Conservation (phyloP, 179 eudicot genomes). For the Camellia oleifera region DNA sequence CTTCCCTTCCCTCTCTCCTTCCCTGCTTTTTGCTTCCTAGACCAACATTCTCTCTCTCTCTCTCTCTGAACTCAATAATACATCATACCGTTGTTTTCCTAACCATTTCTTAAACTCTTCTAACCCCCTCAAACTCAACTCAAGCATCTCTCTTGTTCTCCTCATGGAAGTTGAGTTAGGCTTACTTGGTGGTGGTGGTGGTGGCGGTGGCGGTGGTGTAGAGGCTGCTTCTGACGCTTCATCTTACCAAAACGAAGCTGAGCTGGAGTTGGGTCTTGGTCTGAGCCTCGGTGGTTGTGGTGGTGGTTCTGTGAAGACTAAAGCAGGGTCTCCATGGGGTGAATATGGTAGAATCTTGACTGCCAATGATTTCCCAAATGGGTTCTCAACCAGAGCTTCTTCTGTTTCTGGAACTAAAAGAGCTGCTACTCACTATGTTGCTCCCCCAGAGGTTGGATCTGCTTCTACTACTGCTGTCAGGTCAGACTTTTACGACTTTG, state of each 20-base stretch:
- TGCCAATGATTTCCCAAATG: constrained; percentile 56
- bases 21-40: constrained; percentile 4
- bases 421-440: constrained; percentile 36
- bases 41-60: not conserved
- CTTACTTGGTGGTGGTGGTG: constrained; percentile 7
- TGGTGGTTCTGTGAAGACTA: constrained; percentile 20
- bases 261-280: constrained; percentile 70
- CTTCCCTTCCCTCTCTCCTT: not conserved
- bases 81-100: not conserved
- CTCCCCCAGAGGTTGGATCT: constrained; percentile 18
- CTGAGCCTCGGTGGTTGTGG: constrained; percentile 38
- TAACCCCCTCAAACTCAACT: not conserved
- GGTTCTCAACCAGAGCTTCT: constrained; percentile 30
- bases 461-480: constrained; percentile 28
- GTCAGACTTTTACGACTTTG: not conserved
- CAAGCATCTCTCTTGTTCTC: not conserved
- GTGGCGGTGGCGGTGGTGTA: constrained; percentile 14
- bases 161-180: constrained; percentile 17
- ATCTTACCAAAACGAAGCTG: constrained; percentile 45
- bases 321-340: constrained; percentile 15
- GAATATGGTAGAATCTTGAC: constrained; percentile 51
- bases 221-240: constrained; percentile 5
- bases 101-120: not conserved
- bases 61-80: too few relatives aligned
- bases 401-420: constrained; percentile 49